Conservation (phyloP, 345 rosid genomes). For the Melastoma malabathricum region DNA sequence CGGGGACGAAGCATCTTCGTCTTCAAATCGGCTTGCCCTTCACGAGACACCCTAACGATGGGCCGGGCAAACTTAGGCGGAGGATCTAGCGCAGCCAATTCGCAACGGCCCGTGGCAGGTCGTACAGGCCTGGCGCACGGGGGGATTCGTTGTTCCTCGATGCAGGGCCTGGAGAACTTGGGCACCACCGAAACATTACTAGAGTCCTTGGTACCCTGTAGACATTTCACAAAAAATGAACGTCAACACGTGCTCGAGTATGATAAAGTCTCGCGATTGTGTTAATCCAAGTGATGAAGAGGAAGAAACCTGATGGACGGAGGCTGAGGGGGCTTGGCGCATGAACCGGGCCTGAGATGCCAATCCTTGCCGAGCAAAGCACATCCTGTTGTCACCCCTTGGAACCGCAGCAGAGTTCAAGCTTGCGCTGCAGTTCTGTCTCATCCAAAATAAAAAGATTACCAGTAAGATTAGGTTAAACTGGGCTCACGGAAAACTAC, state of each 20-base stretch:
- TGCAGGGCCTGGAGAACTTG: constrained; percentile 34
- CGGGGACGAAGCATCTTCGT: constrained; percentile 8
- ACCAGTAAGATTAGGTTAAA: not conserved
- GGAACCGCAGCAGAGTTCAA: constrained; percentile 30
- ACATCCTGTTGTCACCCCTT: constrained; percentile 42
- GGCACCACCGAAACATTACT: constrained; percentile 22
- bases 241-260: not conserved
- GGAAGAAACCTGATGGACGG: constrained; percentile 30
- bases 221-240: constrained; percentile 2
- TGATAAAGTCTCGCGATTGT: not conserved
- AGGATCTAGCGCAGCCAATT: constrained; percentile 8
- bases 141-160: constrained; percentile 11
- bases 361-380: constrained; percentile 59
- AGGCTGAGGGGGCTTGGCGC: constrained; percentile 53
- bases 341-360: constrained; percentile 51
- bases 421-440: constrained; percentile 65
- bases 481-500: not conserved
- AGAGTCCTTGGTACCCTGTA: constrained; percentile 8
- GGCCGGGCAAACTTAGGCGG: constrained; percentile 33
- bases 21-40: constrained; percentile 6
- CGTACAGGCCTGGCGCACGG: constrained; percentile 5
- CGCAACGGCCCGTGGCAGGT: constrained; percentile 11
- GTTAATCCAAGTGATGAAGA: not conserved
- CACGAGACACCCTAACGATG: constrained; percentile 10
- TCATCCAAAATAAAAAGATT: not conserved